These are phyloP conservation scores for Ramularia endophylla DNA, from an alignment of 2,329 filamentous ascomycete species.

Conservation along the genomic window DNA sequence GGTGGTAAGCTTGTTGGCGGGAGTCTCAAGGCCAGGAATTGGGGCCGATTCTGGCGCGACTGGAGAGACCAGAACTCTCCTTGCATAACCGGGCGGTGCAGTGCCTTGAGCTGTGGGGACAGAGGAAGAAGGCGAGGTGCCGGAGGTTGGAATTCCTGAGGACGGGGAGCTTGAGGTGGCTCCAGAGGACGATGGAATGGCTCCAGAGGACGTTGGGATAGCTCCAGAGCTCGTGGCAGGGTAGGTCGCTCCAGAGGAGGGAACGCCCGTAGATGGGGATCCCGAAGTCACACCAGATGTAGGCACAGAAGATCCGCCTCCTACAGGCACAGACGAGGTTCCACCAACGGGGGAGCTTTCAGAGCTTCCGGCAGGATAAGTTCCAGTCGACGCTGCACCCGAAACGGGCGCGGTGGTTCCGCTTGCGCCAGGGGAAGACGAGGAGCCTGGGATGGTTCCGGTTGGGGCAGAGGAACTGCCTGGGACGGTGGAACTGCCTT, in stretches of 20 bases:
- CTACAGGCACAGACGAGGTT: no score
- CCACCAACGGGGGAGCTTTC: background rate
- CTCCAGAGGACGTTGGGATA: background rate
- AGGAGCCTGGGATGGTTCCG: no score
- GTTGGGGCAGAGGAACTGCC: no score
- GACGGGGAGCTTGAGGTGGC: no score
- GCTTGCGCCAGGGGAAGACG: no score
- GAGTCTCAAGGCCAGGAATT: constrained; percentile 8
- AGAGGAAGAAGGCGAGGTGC: no score
- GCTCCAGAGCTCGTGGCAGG: background rate
- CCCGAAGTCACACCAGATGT: background rate
- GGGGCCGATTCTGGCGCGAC: constrained; percentile 4
- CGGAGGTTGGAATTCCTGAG: no score
- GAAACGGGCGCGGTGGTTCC: no score
- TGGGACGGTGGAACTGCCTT: background rate
- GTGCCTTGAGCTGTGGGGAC: no score
- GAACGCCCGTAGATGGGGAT: background rate
- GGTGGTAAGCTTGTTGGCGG: constrained; percentile 2
- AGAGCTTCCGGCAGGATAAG: background rate
- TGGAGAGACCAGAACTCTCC: constrained; percentile 1
- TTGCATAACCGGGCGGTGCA: no score
- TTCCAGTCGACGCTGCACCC: background rate
- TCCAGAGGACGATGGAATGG: background rate
- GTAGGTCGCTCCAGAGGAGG: background rate
- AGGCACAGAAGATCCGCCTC: background rate